Percentiles rank a stretch among this genome's conserved stretches.
phyloP scores from a whole-genome alignment of 495 filamentous ascomycete genomes.

The Tuber aestivum region DNA sequence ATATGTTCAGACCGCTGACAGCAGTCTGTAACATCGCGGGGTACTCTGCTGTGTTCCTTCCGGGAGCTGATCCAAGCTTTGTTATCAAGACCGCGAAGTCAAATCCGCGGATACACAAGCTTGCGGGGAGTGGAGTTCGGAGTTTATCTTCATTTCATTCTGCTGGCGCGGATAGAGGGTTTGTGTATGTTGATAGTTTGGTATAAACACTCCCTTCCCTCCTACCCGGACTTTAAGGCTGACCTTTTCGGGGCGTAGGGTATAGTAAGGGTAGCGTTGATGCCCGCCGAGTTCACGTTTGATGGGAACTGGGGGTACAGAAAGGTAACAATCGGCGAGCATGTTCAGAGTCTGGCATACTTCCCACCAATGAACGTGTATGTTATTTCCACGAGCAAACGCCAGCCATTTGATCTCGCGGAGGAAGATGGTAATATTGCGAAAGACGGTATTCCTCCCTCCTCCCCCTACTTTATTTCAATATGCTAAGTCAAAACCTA shows the following conservation, averaged over 20 bases:
- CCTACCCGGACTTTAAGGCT: constrained; percentile 11
- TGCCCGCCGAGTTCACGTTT: constrained; percentile 59
- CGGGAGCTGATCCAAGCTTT: constrained; percentile 70
- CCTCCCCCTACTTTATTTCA: not conserved
- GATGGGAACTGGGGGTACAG: constrained; percentile 64
- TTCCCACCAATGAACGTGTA: constrained; percentile 69
- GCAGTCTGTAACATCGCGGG: constrained; percentile 62
- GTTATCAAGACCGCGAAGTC: constrained; percentile 70
- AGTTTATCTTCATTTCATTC: constrained; percentile 68
- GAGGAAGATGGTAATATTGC: constrained; percentile 76
- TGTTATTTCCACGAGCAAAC: constrained; percentile 62
- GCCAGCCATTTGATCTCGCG: constrained; percentile 68
- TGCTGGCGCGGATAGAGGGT: constrained; percentile 67
- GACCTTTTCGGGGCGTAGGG: constrained; percentile 44
- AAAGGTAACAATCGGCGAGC: constrained; percentile 62
- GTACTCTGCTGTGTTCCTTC: constrained; percentile 71
- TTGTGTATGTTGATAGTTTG: constrained; percentile 67
- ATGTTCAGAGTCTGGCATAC: constrained; percentile 67
- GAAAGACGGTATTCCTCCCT: constrained; percentile 48
- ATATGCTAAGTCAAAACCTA: not conserved
- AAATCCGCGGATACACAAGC: constrained; percentile 62
- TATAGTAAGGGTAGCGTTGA: constrained; percentile 59
- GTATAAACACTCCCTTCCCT: constrained; percentile 5
- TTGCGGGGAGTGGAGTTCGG: constrained; percentile 59
- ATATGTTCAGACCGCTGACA: constrained; percentile 53